A percentile compares a stretch with the other conserved stretches of the same genome.
Evolutionary conservation across 305 asterid species (phyloP).

Genomic region (Fraxinus angustifolia): DNA sequence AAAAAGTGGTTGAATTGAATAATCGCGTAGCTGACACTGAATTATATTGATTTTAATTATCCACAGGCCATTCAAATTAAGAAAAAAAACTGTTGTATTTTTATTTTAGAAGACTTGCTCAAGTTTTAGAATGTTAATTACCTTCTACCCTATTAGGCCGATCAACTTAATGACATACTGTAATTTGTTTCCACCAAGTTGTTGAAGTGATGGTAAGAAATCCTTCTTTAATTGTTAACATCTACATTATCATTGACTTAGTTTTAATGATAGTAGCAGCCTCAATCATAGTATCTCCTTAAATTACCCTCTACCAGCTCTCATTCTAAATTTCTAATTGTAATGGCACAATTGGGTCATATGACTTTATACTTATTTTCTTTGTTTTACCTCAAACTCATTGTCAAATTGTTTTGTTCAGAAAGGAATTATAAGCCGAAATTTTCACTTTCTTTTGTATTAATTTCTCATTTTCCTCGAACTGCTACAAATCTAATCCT

Average conservation of each 20-base stretch:
- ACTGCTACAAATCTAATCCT: background rate
- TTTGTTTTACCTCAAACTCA: background rate
- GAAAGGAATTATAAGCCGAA: background rate
- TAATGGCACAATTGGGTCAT: background rate
- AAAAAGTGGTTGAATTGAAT: constrained; percentile 6
- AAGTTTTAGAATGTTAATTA: background rate
- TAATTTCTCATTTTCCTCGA: background rate
- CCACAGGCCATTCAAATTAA: background rate
- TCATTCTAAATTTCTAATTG: background rate
- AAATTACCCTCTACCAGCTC: background rate
- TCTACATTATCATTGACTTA: background rate
- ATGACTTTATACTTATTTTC: background rate
- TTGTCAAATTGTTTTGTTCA: background rate
- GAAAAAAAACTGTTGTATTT: background rate
- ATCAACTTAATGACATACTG: background rate
- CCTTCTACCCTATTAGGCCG: background rate
- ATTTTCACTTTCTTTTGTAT: background rate
- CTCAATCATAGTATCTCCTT: background rate
- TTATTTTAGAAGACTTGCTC: background rate
- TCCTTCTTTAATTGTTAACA: background rate
- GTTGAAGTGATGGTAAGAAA: background rate
- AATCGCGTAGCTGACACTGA: background rate
- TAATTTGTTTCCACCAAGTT: background rate
- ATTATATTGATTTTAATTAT: background rate
- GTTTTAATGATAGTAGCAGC: background rate